Percentiles rank a stretch among this genome's conserved stretches.
Evolutionary conservation across 2,329 filamentous ascomycete genomes (phyloP).

Genomic region (Paracoccidioides brasiliensis): DNA sequence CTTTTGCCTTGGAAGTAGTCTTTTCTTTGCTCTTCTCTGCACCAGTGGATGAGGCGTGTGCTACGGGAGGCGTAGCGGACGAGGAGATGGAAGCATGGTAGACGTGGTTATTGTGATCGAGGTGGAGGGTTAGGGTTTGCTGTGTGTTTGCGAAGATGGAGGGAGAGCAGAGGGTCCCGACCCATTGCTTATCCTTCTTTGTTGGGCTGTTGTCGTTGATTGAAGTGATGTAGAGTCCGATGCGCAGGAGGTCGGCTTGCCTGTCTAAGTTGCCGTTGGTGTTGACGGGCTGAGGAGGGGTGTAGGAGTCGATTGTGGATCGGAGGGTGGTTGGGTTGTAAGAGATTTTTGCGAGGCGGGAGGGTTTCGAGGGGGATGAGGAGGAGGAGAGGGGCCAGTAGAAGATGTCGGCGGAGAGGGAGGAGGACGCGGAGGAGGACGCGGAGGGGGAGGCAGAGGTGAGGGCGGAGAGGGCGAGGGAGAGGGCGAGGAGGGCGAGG

Average conservation of each 20-base stretch:
- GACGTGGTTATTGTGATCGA: slow-evolving; percentile 24
- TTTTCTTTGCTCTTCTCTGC: neutral
- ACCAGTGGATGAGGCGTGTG: neutral
- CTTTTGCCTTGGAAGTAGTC: neutral
- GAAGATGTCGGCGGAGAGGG: slow-evolving; percentile 22
- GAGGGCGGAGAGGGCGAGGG: slow-evolving; percentile 10
- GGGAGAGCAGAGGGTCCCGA: slow-evolving; percentile 28
- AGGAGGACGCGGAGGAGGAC: slow-evolving; percentile 10
- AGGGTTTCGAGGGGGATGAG: slow-evolving; percentile 17
- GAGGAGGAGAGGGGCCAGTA: slow-evolving; percentile 25
- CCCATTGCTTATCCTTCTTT: slow-evolving; percentile 20
- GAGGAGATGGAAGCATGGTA: slow-evolving; percentile 29
- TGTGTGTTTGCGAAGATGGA: slow-evolving; percentile 19
- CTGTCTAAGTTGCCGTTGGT: slow-evolving; percentile 4
- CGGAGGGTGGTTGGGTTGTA: slow-evolving; percentile 28
- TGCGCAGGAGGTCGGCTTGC: slow-evolving; percentile 33
- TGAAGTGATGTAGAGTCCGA: slow-evolving; percentile 37
- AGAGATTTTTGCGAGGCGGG: slow-evolving; percentile 27
- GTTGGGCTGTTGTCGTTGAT: slow-evolving; percentile 29
- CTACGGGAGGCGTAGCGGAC: neutral
- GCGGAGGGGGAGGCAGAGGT: slow-evolving; percentile 12
- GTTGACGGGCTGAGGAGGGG: slow-evolving; percentile 18
- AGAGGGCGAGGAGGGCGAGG: slow-evolving; percentile 9
- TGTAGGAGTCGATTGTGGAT: slow-evolving; percentile 27
- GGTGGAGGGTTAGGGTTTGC: slow-evolving; percentile 28